Base-by-base conservation (phyloP, 176 grass and related monocot species). In the Rhynchospora tenuis region DNA sequence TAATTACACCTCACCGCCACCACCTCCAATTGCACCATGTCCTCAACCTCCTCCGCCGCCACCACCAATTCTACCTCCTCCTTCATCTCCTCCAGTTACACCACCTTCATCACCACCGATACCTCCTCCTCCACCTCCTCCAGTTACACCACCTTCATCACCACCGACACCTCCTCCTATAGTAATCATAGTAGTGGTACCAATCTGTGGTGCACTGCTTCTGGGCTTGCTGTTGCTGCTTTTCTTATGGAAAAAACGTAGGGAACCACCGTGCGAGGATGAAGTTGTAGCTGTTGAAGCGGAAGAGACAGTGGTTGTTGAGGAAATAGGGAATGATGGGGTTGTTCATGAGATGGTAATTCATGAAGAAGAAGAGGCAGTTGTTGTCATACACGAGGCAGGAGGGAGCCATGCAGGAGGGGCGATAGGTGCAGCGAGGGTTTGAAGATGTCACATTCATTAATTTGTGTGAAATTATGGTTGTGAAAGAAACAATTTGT, bases 351-450 rank as follows among this genome's bases (percentile, higher is more conserved):
- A 74, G 3, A 16, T 19, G 22, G 71, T 74, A 46, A 27, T 74
- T 52, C 71, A 50, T 74, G 71, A 74, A 74, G 71, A 74, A 74
- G 45, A 74, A 51, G 45, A 73, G 71, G 23, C 27, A 12, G 46
- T 74, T 2, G 31, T 52, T 26, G 46, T 14, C 12, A 16, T 12
- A 22, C 71, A 74, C 2, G 9, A 51, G 12, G 71, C 3, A 13
- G 70, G 70, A 6, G 22, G 11, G 11, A 44, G 20, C 19, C 1
- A 51, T 4, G 4, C n/a, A 24, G 45, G 10, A 73, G 70, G 45
- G 10, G 17, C 45, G 47, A 73, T 73, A 48, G 15, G 27, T 68
- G 65, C 31, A 42, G 65, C 33, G 12, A 68, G 65, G 65, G 65
- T 42, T 68, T 68, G 65, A 61, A 67, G 65, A 68, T 17, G 65